A percentile compares a stretch with the other conserved stretches of the same genome.
Conservation (phyloP, 1,139 yeast species). For the Sugiyamaella novakii region DNA sequence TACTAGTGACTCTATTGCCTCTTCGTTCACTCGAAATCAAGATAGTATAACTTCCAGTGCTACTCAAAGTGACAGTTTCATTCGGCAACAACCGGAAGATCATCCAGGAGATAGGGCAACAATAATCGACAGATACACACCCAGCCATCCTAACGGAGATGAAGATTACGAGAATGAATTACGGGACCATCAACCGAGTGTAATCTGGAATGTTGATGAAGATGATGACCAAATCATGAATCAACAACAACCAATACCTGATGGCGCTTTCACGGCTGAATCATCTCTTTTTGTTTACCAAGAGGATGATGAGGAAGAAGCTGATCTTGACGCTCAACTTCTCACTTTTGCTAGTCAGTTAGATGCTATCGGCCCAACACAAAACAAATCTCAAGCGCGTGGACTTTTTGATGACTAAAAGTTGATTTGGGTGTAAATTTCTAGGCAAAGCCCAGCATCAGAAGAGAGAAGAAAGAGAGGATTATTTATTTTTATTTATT, state of each 20-base stretch:
- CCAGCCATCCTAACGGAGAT: not conserved
- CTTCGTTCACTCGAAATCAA: not conserved
- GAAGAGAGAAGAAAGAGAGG: too few species aligned
- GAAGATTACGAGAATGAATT: not conserved
- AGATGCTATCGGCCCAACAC: slow-evolving; percentile 36
- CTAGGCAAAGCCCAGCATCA: too few species aligned
- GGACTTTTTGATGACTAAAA: slow-evolving; percentile 34
- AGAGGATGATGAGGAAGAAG: slow-evolving; percentile 17
- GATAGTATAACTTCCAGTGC: not conserved
- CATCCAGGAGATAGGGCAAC: not conserved
- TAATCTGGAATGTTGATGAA: slow-evolving; percentile 16
- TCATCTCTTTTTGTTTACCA: slow-evolving; percentile 17
- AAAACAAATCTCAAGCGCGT: slow-evolving; percentile 32
- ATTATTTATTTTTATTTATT: too few species aligned
- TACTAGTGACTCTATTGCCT: not conserved
- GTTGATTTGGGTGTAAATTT: too few species aligned
- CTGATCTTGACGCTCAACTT: slow-evolving; percentile 9
- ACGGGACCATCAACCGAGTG: slow-evolving; percentile 15
- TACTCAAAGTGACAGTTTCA: slow-evolving; percentile 5
- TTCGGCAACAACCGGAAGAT: not conserved
- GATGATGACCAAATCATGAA: slow-evolving; percentile 8
- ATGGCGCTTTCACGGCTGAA: not conserved
- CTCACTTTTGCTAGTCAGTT: slow-evolving; percentile 16
- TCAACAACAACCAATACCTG: slow-evolving; percentile 7
- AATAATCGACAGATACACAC: not conserved